Percentiles rank a stretch among this genome's conserved stretches.
These are phyloP conservation scores for Leucocoprinus sp. DNA, from an alignment of 768 basidiomycete species.

Conservation along the genomic window DNA sequence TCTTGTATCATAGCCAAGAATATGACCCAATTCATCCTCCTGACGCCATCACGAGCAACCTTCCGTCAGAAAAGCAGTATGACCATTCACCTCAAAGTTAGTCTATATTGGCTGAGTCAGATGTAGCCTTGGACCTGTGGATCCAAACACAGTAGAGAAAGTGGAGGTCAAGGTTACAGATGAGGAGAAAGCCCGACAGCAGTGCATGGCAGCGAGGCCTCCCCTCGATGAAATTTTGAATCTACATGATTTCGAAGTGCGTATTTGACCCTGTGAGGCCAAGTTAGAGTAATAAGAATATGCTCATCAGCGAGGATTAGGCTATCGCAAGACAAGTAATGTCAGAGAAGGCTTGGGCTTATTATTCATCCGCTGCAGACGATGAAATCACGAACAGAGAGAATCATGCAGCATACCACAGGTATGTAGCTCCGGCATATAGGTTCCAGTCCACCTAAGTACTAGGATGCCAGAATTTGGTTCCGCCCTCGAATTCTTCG, in stretches of 20 bases:
- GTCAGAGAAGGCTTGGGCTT: constrained; percentile 88
- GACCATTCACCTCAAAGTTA: constrained; percentile 14
- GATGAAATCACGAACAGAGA: constrained; percentile 89
- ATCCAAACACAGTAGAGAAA: constrained; percentile 57
- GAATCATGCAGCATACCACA: constrained; percentile 87
- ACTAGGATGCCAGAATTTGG: constrained; percentile 55
- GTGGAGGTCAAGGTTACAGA: constrained; percentile 56
- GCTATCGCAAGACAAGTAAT: constrained; percentile 78
- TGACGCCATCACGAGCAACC: constrained; percentile 65
- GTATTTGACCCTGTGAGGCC: constrained; percentile 11
- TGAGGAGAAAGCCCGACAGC: constrained; percentile 62
- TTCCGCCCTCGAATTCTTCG: constrained; percentile 83
- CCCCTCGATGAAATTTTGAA: constrained; percentile 75
- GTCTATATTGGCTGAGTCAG: background rate
- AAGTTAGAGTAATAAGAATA: background rate
- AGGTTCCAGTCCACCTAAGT: background rate
- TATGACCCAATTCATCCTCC: constrained; percentile 90
- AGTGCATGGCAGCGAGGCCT: constrained; percentile 56
- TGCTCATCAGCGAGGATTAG: constrained; percentile 26
- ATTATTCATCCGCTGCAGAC: constrained; percentile 94
- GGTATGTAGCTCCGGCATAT: constrained; percentile 32
- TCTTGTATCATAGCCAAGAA: constrained; percentile 40
- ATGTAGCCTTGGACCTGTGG: constrained; percentile 60
- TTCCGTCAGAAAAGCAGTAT: constrained; percentile 82
- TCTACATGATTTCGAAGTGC: constrained; percentile 90